Evolutionary conservation across 805 yeast genomes (phyloP).

Genomic region (Candida vartiovaarae): DNA sequence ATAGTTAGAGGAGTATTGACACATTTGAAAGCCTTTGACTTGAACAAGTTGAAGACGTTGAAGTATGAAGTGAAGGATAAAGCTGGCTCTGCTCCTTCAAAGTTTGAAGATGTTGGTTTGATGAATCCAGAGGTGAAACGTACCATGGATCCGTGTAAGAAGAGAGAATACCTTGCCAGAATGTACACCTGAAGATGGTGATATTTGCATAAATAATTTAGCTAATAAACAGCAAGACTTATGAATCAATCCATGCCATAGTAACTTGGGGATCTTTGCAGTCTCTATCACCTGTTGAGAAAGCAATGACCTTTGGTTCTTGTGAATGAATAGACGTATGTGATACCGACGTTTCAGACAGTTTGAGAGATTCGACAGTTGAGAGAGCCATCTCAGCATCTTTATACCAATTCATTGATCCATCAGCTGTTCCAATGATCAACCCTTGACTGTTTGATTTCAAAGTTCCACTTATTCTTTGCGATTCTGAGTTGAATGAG

Average conservation of each 20-base stretch:
- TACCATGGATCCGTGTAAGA: background rate
- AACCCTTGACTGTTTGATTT: conserved; percentile 21
- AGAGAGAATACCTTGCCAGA: too few relatives aligned
- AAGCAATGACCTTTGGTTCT: conserved; percentile 12
- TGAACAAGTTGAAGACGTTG: background rate
- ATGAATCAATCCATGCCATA: conserved; percentile 1
- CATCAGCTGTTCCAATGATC: conserved; percentile 22
- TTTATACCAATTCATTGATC: conserved; percentile 14
- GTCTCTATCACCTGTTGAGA: conserved; percentile 16
- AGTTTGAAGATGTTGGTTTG: background rate
- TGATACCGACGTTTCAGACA: conserved; percentile 8
- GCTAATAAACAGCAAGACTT: too few relatives aligned
- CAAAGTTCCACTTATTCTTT: conserved; percentile 20
- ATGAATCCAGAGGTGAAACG: background rate
- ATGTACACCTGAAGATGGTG: too few relatives aligned
- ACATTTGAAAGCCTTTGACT: background rate
- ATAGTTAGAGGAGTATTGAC: background rate
- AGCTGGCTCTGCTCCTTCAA: background rate
- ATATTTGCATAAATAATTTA: too few relatives aligned
- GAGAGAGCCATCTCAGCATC: conserved; percentile 20
- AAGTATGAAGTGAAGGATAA: background rate
- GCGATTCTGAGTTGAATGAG: conserved; percentile 10
- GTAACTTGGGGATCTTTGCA: conserved; percentile 6
- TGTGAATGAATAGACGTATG: conserved; percentile 11
- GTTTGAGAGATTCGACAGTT: background rate